Conservation (phyloP, 192 early-diverging fungal genomes). For the Backusella morwellensis region DNA sequence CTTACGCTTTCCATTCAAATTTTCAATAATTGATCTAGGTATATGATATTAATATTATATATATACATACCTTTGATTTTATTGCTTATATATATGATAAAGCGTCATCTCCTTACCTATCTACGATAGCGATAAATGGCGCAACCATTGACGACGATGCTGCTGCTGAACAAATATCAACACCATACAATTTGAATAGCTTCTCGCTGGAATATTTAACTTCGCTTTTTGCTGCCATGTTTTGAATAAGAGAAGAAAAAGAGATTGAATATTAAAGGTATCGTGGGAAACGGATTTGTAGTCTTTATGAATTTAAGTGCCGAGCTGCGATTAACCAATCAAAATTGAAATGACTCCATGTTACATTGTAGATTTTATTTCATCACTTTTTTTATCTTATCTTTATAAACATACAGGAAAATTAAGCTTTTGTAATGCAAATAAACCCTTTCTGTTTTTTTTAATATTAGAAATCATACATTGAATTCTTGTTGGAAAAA, state of each 20-base stretch:
- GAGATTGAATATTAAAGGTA: background rate
- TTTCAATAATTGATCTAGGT: conserved; percentile 46
- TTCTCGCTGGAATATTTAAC: background rate
- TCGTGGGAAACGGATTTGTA: background rate
- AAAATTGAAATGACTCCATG: background rate
- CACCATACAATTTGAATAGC: conserved; percentile 14
- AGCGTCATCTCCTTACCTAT: conserved; percentile 30
- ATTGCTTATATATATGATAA: background rate
- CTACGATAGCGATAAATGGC: conserved; percentile 46
- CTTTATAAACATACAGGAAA: background rate
- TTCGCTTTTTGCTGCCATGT: background rate
- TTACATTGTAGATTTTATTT: background rate
- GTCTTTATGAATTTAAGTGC: background rate
- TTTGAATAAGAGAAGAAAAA: background rate
- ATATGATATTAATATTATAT: background rate
- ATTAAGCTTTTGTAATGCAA: background rate
- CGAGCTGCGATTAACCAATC: background rate
- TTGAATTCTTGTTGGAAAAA: background rate
- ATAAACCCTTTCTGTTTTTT: background rate
- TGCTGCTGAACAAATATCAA: conserved; percentile 36
- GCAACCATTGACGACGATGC: conserved; percentile 35
- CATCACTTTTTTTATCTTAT: conserved; percentile 9
- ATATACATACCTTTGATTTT: background rate
- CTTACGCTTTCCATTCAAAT: conserved; percentile 38
- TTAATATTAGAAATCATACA: background rate